Evolutionary conservation across 2,329 filamentous ascomycete species (phyloP), one percentile per base, ranked within the genome.

Genomic region (Aspergillus japonicus): DNA sequence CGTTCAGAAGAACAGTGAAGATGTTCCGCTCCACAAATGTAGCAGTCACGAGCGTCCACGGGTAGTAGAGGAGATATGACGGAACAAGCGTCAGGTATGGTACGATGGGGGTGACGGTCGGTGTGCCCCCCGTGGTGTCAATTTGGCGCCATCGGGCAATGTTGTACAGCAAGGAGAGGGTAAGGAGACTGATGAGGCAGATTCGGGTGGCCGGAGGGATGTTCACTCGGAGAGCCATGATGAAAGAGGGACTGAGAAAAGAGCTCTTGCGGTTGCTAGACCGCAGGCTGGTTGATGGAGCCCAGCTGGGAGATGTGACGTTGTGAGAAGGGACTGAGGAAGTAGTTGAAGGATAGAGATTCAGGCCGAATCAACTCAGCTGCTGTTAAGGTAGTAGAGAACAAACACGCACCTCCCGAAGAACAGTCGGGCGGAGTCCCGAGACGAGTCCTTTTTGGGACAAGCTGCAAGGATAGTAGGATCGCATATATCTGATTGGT

Each of bases 21-120:
- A 98, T 82, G 75, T 98, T 98, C 77, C 91, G 90, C 80, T 99
- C 95, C 52, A 97, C 92, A 58, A 97, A 84, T 0, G 92, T 91
- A 2, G 92, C 89, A 2, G 91, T 90, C 58, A 96, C 69, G 65
- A 96, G 89, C 1, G 92, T 96, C 95, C 95, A 99, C 0, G 95
- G 95, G 73, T 96, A 97, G 70, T 91, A 84, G 60, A 96, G 80
- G 59, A 92, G 94, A 58, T 88, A 81, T 69, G 91, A 88, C 6
- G 95, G 95, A 48, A 98, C 87, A 62, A 98, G 85, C 57, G 90
- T 90, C 61, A 99, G 83, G 80, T 94, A 98, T 61, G 94, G 92
- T 61, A 95, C 87, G 67, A 91, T 86, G 66, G 89, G 87, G 67
- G 69, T 74, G 73, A 68, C 72, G 68, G 64, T 73, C 44, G 65